Evolutionary conservation across 164 flowering plant species (phyloP), one percentile per base, ranked within the genome.

Genomic region (Magnolia changhungtana): DNA sequence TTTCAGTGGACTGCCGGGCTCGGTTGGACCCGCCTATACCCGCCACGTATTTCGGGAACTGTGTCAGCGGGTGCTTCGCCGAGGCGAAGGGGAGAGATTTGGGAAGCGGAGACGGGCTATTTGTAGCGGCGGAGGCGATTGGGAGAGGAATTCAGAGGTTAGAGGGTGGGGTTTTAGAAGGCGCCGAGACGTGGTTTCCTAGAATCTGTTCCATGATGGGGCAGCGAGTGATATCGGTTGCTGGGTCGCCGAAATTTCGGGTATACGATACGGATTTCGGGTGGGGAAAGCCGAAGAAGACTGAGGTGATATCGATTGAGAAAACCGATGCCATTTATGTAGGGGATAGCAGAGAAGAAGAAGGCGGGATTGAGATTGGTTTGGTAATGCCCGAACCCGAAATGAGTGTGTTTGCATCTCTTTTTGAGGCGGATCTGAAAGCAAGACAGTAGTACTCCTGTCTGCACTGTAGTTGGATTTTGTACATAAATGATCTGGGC

Each of bases 221-320:
- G 2, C 9, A 61, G 8, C 7, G 73, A 0, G n/a, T 72, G 1
- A 11, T 83, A 2, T 29, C 61, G 4, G 83, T 88, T 16, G 80
- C 88, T 2, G 88, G 89, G 2, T 82, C 92, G 13, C 85, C 89
- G 6, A 83, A 73, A 72, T 70, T 86, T 11, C 75, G 45, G 2
- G 77, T 69, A 7, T 91, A 91, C 50, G 87, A 83, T 14, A 81
- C 79, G 3, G 90, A 91, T 85, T 91, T 86, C 68, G 92, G 95
- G 21, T 89, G 85, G 86, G 92, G 92, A 9, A 85, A 58, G 82
- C 90, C 91, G 1, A 83, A 50, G 51, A 88, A 80, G 82, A 77
- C 61, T 8, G 89, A 87, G 72, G 20, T 79, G 7, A 76, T 74
- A 20, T 83, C 86, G 0, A 79, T 82, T 1, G 87, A 78, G 10